phyloP scores from a whole-genome alignment of 179 eudicot species.

The Dionaea muscipula region DNA sequence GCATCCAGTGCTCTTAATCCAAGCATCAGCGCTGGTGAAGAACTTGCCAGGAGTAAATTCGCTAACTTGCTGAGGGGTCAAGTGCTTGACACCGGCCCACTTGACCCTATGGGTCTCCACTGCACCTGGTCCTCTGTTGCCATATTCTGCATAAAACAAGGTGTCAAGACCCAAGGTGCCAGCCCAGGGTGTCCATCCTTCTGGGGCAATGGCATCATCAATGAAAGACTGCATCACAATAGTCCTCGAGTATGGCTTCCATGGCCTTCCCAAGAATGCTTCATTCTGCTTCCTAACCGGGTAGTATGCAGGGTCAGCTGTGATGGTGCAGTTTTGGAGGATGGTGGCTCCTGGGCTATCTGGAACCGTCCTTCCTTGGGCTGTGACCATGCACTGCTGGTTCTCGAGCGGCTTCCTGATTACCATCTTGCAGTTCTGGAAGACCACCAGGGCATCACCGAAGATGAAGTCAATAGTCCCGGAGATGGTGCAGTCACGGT shows the following conservation, averaged over 20 bases:
- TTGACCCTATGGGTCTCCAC: constrained; percentile 2
- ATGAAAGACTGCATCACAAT: constrained; percentile 9
- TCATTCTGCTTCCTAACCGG: constrained; percentile 1
- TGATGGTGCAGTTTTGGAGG: constrained; percentile 17
- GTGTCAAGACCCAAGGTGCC: constrained; percentile 1
- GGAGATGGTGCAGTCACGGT: constrained; percentile 23
- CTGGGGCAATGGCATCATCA: constrained; percentile 3
- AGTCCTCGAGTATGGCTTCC: constrained; percentile 14
- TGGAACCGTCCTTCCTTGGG: constrained; percentile 17
- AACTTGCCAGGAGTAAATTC: constrained; percentile 1
- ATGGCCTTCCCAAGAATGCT: constrained; percentile 14
- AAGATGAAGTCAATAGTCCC: constrained; percentile 29
- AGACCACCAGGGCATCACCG: constrained; percentile 17
- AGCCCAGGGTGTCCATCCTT: constrained; percentile 11
- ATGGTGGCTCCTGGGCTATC: constrained; percentile 6
- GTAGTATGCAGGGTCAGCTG: neutral
- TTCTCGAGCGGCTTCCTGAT: constrained; percentile 15
- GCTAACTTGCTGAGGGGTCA: neutral
- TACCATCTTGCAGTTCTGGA: constrained; percentile 23
- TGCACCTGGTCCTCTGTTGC: constrained; percentile 10
- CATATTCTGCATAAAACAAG: constrained; percentile 13
- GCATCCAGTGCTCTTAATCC: constrained; percentile 19
- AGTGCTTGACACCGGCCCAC: constrained; percentile 9
- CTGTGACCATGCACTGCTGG: constrained; percentile 21
- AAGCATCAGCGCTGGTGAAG: constrained; percentile 18